These are phyloP conservation scores for Candida peoriensis DNA, from an alignment of 805 yeast genomes.

Conservation along the genomic window DNA sequence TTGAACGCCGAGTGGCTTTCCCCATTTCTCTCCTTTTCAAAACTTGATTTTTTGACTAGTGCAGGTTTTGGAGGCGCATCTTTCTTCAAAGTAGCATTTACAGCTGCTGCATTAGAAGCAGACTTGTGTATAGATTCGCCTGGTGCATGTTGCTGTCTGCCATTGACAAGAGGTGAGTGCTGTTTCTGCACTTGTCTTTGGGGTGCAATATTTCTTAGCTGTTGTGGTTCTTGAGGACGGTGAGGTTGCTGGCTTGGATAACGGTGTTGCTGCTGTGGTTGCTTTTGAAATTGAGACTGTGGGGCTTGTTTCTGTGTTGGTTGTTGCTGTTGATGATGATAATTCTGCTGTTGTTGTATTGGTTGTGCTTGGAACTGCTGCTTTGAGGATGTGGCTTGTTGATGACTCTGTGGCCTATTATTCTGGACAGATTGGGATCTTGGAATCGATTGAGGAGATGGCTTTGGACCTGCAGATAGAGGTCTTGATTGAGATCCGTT, in stretches of 20 bases:
- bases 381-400: no score
- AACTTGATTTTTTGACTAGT: constrained; percentile 42
- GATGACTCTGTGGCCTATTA: neutral
- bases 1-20: constrained; percentile 32
- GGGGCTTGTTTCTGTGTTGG: no score
- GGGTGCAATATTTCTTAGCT: neutral
- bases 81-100: constrained; percentile 51
- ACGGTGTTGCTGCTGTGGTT: neutral
- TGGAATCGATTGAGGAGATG: no score
- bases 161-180: no score
- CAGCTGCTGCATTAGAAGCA: constrained; percentile 24
- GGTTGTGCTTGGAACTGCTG: constrained; percentile 5
- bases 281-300: no score
- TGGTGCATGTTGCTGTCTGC: neutral
- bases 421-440: constrained; percentile 2
- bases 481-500: constrained; percentile 6
- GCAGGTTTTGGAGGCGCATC: constrained; percentile 28
- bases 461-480: constrained; percentile 12
- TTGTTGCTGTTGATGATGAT: no score
- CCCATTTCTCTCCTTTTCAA: constrained; percentile 39
- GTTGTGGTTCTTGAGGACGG: neutral
- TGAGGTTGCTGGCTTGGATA: constrained; percentile 1
- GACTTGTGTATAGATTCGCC: constrained; percentile 4
- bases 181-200: no score
- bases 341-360: neutral